Conservation (phyloP, 768 basidiomycete species). For the Auriscalpium orientale region DNA sequence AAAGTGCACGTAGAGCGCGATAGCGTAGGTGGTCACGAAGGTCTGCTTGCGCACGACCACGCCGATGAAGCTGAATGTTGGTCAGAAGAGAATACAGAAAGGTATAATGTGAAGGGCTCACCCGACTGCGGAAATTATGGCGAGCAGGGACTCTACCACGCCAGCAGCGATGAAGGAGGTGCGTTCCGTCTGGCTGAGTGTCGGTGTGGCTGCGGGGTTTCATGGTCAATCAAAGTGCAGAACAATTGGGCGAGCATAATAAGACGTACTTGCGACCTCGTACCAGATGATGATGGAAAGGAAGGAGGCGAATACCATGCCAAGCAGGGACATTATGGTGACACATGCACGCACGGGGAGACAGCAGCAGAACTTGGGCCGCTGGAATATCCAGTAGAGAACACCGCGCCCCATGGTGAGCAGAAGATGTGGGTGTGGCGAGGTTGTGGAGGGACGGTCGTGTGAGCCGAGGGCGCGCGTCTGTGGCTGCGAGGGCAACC, state of each 20-base stretch:
- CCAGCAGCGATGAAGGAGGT: conserved; percentile 43
- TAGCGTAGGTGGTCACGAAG: conserved; percentile 49
- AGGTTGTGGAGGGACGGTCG: too few relatives aligned
- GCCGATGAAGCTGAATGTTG: conserved; percentile 46
- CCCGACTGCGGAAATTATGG: conserved; percentile 50
- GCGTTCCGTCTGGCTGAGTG: conserved; percentile 22
- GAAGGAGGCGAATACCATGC: conserved; percentile 45
- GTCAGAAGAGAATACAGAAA: background rate
- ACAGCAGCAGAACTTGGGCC: conserved; percentile 49
- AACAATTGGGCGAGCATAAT: conserved; percentile 21
- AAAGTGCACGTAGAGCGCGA: conserved; percentile 52
- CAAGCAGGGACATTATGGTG: conserved; percentile 43
- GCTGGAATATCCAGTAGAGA: conserved; percentile 11
- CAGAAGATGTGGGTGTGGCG: too few relatives aligned
- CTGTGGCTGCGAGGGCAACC: too few relatives aligned
- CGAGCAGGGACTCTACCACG: conserved; percentile 45
- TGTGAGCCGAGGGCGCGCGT: too few relatives aligned
- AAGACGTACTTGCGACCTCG: conserved; percentile 46
- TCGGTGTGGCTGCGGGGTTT: background rate
- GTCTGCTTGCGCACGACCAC: conserved; percentile 52
- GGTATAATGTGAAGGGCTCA: conserved; percentile 20
- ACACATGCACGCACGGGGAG: conserved; percentile 58
- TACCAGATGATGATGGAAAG: conserved; percentile 54
- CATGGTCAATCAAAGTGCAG: conserved; percentile 21
- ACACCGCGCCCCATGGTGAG: conserved; percentile 1